Evolutionary conservation across 495 filamentous ascomycete genomes (phyloP).

Genomic region (Podospora appendiculata): DNA sequence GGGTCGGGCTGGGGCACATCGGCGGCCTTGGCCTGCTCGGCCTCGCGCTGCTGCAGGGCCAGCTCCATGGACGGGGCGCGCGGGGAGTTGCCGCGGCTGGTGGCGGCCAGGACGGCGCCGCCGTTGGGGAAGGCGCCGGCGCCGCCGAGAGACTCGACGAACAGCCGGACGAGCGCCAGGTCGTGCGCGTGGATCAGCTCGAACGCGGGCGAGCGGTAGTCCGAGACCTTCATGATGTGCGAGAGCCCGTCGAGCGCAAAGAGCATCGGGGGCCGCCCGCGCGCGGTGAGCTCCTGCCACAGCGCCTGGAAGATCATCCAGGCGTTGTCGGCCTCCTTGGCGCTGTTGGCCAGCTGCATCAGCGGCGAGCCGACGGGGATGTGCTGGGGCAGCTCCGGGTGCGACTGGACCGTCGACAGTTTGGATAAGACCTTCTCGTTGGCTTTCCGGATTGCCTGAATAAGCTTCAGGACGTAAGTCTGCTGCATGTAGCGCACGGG

Average conservation of each 20-base stretch:
- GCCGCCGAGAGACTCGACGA: constrained; percentile 62
- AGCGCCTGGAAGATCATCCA: constrained; percentile 78
- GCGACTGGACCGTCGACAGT: constrained; percentile 49
- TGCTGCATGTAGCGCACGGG: constrained; percentile 67
- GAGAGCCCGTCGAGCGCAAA: constrained; percentile 70
- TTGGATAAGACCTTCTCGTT: constrained; percentile 59
- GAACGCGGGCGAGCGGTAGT: constrained; percentile 61
- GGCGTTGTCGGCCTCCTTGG: constrained; percentile 66
- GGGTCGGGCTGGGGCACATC: constrained; percentile 50
- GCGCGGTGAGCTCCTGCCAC: constrained; percentile 61
- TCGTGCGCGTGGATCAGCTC: constrained; percentile 82
- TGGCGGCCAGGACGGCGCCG: constrained; percentile 69
- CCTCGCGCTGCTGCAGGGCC: constrained; percentile 48
- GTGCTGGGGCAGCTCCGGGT: constrained; percentile 51
- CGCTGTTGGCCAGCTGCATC: constrained; percentile 57
- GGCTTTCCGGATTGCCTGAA: constrained; percentile 61
- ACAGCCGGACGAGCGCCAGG: constrained; percentile 67
- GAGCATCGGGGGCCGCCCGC: constrained; percentile 66
- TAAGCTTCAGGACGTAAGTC: constrained; percentile 60
- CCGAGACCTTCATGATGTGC: constrained; percentile 67
- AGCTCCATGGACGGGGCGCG: constrained; percentile 55
- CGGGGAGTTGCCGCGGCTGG: constrained; percentile 57
- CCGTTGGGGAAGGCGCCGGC: constrained; percentile 58
- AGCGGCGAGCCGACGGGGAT: constrained; percentile 55
- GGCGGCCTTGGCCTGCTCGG: constrained; percentile 16